Conservation (phyloP, 352 stramenopile species). For the Phytophthora podocarpi region DNA sequence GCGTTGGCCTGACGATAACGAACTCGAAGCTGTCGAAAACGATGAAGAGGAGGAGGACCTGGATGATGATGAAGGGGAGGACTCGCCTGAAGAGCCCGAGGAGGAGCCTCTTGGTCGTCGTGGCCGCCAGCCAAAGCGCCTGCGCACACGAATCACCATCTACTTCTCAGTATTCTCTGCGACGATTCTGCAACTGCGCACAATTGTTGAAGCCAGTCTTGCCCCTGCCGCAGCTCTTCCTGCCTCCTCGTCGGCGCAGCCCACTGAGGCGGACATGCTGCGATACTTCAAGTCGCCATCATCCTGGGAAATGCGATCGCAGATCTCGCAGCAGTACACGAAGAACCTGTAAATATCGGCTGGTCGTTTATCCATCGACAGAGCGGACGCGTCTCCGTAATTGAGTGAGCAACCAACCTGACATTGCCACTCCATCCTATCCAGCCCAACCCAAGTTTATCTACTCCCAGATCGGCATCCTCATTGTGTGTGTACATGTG, state of each 20-base stretch:
- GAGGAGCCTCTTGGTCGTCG: slow-evolving; percentile 47
- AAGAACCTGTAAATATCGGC: slow-evolving; percentile 42
- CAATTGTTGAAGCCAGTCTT: slow-evolving; percentile 70
- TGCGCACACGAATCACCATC: slow-evolving; percentile 66
- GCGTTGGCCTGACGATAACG: slow-evolving; percentile 59
- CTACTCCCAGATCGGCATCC: slow-evolving; percentile 14
- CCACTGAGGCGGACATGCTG: slow-evolving; percentile 65
- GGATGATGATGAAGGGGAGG: slow-evolving; percentile 41
- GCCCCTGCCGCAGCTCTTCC: slow-evolving; percentile 33
- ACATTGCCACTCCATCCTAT: slow-evolving; percentile 6
- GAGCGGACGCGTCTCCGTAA: not conserved
- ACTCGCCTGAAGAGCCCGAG: slow-evolving; percentile 52
- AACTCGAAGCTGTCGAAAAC: slow-evolving; percentile 35
- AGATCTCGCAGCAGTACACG: slow-evolving; percentile 68
- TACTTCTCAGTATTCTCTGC: slow-evolving; percentile 67
- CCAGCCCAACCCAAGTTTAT: not conserved
- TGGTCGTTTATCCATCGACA: not conserved
- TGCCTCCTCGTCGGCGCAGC: slow-evolving; percentile 25
- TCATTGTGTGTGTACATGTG: slow-evolving; percentile 18
- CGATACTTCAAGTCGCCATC: slow-evolving; percentile 76
- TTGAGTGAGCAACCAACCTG: not conserved
- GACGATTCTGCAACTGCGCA: slow-evolving; percentile 54
- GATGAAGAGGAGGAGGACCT: slow-evolving; percentile 51
- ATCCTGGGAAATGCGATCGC: slow-evolving; percentile 69
- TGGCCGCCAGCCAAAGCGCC: slow-evolving; percentile 22